These are phyloP conservation scores for Oxytropis ochrocephala DNA, from an alignment of 306 rosid genomes.

Conservation along the genomic window DNA sequence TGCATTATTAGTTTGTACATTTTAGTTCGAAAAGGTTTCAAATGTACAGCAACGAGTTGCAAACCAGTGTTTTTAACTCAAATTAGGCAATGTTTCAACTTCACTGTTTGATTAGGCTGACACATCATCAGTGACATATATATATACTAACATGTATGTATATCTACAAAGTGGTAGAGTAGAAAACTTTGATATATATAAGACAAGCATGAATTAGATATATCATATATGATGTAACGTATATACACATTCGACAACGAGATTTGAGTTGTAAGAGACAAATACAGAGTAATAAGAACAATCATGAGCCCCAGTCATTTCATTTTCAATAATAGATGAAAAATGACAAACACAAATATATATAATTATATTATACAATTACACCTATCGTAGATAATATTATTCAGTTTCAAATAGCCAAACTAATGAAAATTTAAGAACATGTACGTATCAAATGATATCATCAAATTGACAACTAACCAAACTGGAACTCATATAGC, in stretches of 20 bases:
- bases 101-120: no score
- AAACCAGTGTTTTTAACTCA: not conserved
- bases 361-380: not conserved
- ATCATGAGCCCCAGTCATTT: not conserved
- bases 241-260: not conserved
- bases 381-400: not conserved
- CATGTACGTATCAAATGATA: not conserved
- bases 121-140: no score
- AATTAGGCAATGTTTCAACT: not conserved
- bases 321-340: not conserved
- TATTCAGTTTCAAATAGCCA: not conserved
- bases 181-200: no score
- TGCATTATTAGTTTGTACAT: not conserved
- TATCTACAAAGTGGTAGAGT: no score
- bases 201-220: no score
- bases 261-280: conserved; percentile 17
- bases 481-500: not conserved
- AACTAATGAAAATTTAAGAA: not conserved
- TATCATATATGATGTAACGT: not conserved
- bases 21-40: not conserved
- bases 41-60: not conserved
- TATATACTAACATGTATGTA: no score
- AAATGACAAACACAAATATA: not conserved
- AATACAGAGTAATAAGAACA: conserved; percentile 22
- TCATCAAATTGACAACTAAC: conserved; percentile 27